Base-by-base conservation (phyloP, 305 asterid genomes). In the Fraxinus sp. region DNA sequence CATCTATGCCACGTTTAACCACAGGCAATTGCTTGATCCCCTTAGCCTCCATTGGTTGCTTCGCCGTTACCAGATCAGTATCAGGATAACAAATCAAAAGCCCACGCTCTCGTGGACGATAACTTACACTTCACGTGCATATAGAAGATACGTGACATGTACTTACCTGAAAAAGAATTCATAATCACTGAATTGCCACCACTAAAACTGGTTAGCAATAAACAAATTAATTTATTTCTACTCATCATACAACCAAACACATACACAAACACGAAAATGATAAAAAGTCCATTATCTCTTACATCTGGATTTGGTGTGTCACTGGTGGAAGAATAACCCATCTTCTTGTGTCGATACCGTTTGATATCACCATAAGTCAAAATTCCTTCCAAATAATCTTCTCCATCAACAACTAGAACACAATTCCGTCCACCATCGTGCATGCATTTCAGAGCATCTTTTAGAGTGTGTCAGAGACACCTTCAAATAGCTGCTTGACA, bases 1-100 rank as follows among this genome's bases (percentile, higher is more conserved):
- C 78, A 83, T 90, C 94, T 82, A 88, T 90, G 30, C 74, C 74
- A 66, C 94, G 98, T 80, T 88, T 92, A 75, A 94, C 86, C 82
- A 96, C 98, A 71, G 99, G 96, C 87, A 96, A 87, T 84, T 92
- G 99, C 62, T 92, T 94, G 84, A 96, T 91, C 57, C 91, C 98
- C 90, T 94, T 94, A 41, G 98, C 99, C 87, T 94, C 99, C 98
- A 93, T 93, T 68, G 94, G 91, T 86, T 96, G 99, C 87, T 93
- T 96, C 0, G 99, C 99, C 89, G 87, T 94, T 73, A 89, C 89
- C 82, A 52, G 64, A 52, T 52, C 64, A 1, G 64, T 52, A 16
- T 94, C 99, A 36, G 98, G 96, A 83, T 90, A 88, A 87, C 99
- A 96, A 77, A 90, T 89, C 86, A 96, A 88, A 78, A 90, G 92